Evolutionary conservation across 345 rosid genomes (phyloP), one percentile per base, ranked within the genome.

Genomic region (Populus davidiana): DNA sequence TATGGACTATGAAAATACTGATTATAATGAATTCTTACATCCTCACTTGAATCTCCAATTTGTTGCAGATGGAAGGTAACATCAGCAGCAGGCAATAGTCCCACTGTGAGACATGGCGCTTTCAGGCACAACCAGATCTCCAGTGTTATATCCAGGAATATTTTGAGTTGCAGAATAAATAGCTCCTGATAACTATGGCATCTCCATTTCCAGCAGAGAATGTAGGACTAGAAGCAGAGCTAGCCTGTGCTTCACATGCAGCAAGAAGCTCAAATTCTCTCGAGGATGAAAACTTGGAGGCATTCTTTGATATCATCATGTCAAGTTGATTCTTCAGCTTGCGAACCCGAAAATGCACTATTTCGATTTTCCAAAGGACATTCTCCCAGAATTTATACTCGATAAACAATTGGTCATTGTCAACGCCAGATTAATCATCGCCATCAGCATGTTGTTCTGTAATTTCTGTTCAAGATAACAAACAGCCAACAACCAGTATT

Each of bases 221-320:
- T 16, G 96, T 90, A 43, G 94, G 98, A 73, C 97, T 96, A 14
- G 89, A 98, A 36, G 87, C 94, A 71, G 92, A 90, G 83, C 94
- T 91, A n/a, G 97, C 89, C 70, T 90, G 93, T 47, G 79, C 89
- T 70, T 88, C 93, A 43, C 76, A 78, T 31, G 88, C 81, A 41
- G 89, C 94, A 76, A 93, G 93, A 78, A 90, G 95, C 85, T 93
- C 90, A 84, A 93, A 80, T 80, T 92, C 94, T 88, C 92, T 98
- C 0, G 91, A 93, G 65, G 99, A 93, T 49, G 97, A 93, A 83
- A 96, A 89, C 81, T 85, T 93, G 27, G 93, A 85, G 20, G 89
- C 91, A 83, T 89, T 92, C 83, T 89, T 89, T 17, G 95, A 87
- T 78, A 89, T 86, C 77, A 90, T 80, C 49, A 77, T 54, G 69